A percentile compares a stretch with the other conserved stretches of the same genome.
Conservation (phyloP, 345 rosid species). For the Erysimum cheiranthoides region DNA sequence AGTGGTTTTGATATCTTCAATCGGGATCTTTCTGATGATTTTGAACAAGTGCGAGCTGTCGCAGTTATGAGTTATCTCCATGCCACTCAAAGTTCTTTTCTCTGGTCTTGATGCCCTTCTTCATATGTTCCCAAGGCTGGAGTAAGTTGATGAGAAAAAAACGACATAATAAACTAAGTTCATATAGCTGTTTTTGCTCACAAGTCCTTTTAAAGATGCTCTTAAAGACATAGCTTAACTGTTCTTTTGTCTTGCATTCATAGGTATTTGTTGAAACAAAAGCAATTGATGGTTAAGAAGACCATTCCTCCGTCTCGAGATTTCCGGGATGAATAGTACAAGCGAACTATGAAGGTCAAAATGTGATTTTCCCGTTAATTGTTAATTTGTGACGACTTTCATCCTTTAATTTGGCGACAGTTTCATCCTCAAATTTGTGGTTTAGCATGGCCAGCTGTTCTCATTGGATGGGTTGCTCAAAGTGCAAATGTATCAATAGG, state of each 20-base stretch:
- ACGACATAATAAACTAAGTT: constrained; percentile 16
- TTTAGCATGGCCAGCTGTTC: too few species aligned
- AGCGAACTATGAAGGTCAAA: too few species aligned
- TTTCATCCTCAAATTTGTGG: too few species aligned
- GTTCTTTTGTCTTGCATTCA: constrained; percentile 36
- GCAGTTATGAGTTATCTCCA: constrained; percentile 55
- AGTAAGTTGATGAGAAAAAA: constrained; percentile 62
- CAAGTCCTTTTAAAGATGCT: constrained; percentile 10
- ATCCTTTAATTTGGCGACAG: too few species aligned
- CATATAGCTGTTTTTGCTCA: constrained; percentile 22
- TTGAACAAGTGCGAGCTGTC: constrained; percentile 80
- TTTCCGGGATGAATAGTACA: too few species aligned
- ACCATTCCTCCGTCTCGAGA: constrained; percentile 58
- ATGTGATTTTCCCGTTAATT: too few species aligned
- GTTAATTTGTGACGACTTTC: too few species aligned
- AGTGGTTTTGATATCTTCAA: constrained; percentile 65
- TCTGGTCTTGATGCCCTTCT: constrained; percentile 61
- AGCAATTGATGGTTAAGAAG: constrained; percentile 64
- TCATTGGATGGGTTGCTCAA: too few species aligned
- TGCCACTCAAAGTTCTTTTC: constrained; percentile 71
- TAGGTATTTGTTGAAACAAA: constrained; percentile 69
- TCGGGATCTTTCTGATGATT: constrained; percentile 70
- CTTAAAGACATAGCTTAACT: constrained; percentile 25
- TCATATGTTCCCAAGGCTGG: constrained; percentile 63
- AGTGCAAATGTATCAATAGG: constrained; percentile 60